phyloP scores from a whole-genome alignment of 1,139 yeast species.

The Pichia sp. region DNA sequence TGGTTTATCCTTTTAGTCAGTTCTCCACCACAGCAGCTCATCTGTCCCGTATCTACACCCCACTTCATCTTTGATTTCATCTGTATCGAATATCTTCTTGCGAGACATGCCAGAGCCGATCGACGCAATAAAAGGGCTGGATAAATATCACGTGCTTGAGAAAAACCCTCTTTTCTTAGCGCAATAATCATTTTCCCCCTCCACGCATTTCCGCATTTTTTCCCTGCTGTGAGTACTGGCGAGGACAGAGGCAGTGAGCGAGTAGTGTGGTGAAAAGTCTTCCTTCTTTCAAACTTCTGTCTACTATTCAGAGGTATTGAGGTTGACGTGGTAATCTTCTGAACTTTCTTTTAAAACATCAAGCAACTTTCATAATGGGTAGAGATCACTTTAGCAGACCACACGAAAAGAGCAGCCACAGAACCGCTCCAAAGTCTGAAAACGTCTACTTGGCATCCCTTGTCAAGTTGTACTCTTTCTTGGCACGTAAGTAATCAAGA shows the following conservation, averaged over 20 bases:
- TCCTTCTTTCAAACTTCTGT: background rate
- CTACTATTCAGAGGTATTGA: background rate
- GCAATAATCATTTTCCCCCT: background rate
- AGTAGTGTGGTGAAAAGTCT: background rate
- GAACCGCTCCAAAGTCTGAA: slow-evolving; percentile 99
- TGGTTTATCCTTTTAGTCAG: background rate
- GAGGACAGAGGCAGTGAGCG: background rate
- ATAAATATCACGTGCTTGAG: slow-evolving; percentile 5
- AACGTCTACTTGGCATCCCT: slow-evolving; percentile 97
- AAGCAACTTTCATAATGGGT: slow-evolving; percentile 63
- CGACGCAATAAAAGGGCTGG: slow-evolving; percentile 4
- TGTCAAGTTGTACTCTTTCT: slow-evolving; percentile 97
- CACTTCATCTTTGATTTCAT: background rate
- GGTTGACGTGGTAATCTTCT: background rate
- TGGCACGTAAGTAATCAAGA: slow-evolving; percentile 80
- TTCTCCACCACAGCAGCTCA: background rate
- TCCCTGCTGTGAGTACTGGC: background rate
- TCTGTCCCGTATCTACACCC: no score
- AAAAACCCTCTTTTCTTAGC: slow-evolving; percentile 2
- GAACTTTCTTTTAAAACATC: background rate
- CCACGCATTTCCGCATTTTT: background rate
- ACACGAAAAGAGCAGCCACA: slow-evolving; percentile 94
- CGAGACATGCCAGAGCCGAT: background rate
- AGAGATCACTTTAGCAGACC: slow-evolving; percentile 96
- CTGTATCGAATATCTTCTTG: background rate